These are phyloP conservation scores for Solidago caesia DNA, from an alignment of 129 eudicot genomes.

Conservation along the genomic window DNA sequence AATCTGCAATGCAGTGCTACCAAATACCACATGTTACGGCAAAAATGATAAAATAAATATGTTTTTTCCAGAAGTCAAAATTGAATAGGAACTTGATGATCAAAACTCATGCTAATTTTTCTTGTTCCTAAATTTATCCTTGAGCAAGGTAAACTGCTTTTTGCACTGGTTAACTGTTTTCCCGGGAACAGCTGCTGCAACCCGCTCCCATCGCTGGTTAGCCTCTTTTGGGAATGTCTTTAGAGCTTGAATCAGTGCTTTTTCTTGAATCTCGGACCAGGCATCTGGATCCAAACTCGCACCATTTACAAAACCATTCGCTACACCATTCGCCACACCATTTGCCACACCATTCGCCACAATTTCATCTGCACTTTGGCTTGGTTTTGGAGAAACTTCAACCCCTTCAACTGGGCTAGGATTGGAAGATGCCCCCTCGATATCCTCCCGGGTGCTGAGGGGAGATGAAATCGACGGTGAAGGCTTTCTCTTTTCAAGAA, in stretches of 20 bases:
- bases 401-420: slow-evolving; percentile 20
- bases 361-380: slow-evolving; percentile 25
- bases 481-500: slow-evolving; percentile 92
- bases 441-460: slow-evolving; percentile 69
- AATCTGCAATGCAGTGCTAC: slow-evolving; percentile 5
- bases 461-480: slow-evolving; percentile 70
- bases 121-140: slow-evolving; percentile 84
- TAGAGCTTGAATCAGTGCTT: slow-evolving; percentile 78
- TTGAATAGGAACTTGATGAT: background rate
- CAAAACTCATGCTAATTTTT: slow-evolving; percentile 33
- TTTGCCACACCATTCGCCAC: background rate
- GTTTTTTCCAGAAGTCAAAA: slow-evolving; percentile 25
- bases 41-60: slow-evolving; percentile 25
- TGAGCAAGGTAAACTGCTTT: slow-evolving; percentile 72
- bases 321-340: slow-evolving; percentile 20
- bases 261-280: slow-evolving; percentile 88
- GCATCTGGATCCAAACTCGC: slow-evolving; percentile 47
- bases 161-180: slow-evolving; percentile 84
- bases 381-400: slow-evolving; percentile 6
- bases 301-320: slow-evolving; percentile 28
- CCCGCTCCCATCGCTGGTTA: slow-evolving; percentile 86
- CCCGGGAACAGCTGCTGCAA: slow-evolving; percentile 96
- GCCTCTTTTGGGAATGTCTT: slow-evolving; percentile 90
- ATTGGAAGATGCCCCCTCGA: slow-evolving; percentile 36
- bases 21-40: background rate